Evolutionary conservation across 768 basidiomycete species (phyloP), one percentile per base, ranked within the genome.

Genomic region (Amanita brunnescens): DNA sequence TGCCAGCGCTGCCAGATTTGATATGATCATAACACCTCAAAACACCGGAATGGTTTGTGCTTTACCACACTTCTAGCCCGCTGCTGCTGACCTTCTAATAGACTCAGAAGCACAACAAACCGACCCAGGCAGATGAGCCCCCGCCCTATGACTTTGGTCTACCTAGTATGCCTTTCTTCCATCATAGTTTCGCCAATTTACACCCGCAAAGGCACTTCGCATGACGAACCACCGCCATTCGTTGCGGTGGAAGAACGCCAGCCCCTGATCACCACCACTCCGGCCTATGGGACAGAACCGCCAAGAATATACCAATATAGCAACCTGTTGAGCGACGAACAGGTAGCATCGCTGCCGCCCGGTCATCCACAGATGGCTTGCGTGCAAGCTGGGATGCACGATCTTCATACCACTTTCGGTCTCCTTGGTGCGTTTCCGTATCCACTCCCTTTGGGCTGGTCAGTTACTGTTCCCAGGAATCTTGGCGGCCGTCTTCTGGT

Each of bases 311-410:
- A 83, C 62, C 77, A 85, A 66, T 90, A 89, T 63, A 64, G 76
- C 49, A 79, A 86, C 62, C 82, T 85, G 1, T 21, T 39, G 0
- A 87, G 82, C 0, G 74, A 78, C 5, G 74, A 85, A 41, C 70
- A 71, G 16, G 54, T 85, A 24, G 84, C 89, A 0, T 63, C 83
- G 2, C 70, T 88, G 2, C 84, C 89, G 0, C 90, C 90, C 1
- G 72, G 78, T 53, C 84, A 91, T 60, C 90, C 88, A 0, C 80
- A 88, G 66, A 91, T 91, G 89, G 58, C 86, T 24, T 92, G 90
- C 59, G 65, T 91, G n/a, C 90, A 91, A 62, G 62, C 76, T 6
- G 89, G 89, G 9, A 67, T 65, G n/a, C 90, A 92, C 62, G 60
- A 81, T 10, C 68, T 74, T 3, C 67, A 80, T 32, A 79, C 83